Evolutionary conservation across 108 stramenopile genomes (phyloP), one percentile per base, ranked within the genome.

Genomic region (Nitzschia inconspicua): DNA sequence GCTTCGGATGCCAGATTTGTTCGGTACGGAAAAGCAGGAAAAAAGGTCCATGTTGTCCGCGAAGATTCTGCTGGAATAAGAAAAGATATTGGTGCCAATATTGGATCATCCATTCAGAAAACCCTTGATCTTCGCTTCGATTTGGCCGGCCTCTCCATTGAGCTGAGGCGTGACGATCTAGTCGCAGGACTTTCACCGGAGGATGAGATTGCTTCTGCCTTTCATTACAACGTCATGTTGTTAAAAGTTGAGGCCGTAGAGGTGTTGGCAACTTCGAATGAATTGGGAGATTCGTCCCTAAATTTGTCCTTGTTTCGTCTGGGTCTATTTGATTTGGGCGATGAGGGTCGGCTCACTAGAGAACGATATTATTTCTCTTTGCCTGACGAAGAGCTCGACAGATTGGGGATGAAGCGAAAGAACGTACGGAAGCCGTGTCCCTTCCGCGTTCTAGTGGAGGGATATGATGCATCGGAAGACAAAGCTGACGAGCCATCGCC

Each of bases 1-100:
- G 57, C 82, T 18, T 57, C 75, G 9, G 73, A 69, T 55, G 85
- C 85, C 34, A 49, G 85, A 20, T 73, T 80, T 53, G 74, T 86
- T 18, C 46, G 79, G 41, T 86, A 82, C 53, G 81, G 81, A 9
- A 66, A 64, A 55, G 63, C 47, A n/a, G 65, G 66, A 19, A 71
- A 57, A 25, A 47, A 47, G 19, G 56, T 60, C 27, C 11, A 9
- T 39, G 6, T 40, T 37, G 24, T 28, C 53, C 5, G 34, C 53
- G n/a, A n/a, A n/a, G n/a, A n/a, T n/a, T n/a, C n/a, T n/a, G n/a
- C n/a, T n/a, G n/a, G n/a, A n/a, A n/a, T n/a, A n/a, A n/a, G n/a
- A n/a, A n/a, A n/a, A n/a, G n/a, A n/a, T n/a, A n/a, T n/a, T n/a
- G 19, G 56, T n/a, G 8, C 6, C 6, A 16, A 28, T 27, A 58